Base-by-base conservation (phyloP, 2,329 filamentous ascomycete species). In the Phialophora verrucosa region DNA sequence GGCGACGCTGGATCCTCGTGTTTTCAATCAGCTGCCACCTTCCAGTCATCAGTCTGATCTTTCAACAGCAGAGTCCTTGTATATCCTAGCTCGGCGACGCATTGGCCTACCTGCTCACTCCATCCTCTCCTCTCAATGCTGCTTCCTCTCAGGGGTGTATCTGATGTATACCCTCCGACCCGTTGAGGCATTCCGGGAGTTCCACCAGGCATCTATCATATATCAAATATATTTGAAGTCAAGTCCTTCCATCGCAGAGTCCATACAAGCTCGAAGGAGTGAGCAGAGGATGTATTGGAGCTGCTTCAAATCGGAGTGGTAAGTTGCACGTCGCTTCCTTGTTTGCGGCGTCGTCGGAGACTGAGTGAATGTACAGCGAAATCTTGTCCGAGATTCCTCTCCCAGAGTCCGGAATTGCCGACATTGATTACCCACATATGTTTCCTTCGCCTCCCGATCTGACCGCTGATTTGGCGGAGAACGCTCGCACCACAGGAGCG, bases 51-150 rank as follows among this genome's bases (percentile, higher is more conserved):
- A 4, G 8, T 25, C 51, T 7, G 51, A 55, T 8, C 29, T 27
- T 55, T 12, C 51, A 55, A 55, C 51, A 31, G 51, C 51, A 55
- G 51, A 55, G 51, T 12, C 51, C 25, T 55, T 27, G 8, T 55
- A 55, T 29, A 25, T 27, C 27, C 12, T 25, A 4, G 51, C 51
- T 12, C 51, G 51, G 20, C 25, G 29, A 29, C 51, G 51, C 4
- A 55, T 55, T 55, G 51, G 51, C n/a, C 51, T 55, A 11, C 25
- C 29, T 4, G 29, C 51, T 8, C 25, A 55, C n/a, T 27, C 51
- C 5, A 12, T 27, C 8, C 27, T 55, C 4, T 12, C 51, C 23
- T 27, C 51, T 11, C 12, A 55, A 55, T 55, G 51, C 25, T 25
- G 29, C 20, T 55, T 55, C 29, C 8, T 55, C 4, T 12, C 51